Evolutionary conservation across 2,329 filamentous ascomycete species (phyloP).

Genomic region (Arthrobotrys entomopaga): DNA sequence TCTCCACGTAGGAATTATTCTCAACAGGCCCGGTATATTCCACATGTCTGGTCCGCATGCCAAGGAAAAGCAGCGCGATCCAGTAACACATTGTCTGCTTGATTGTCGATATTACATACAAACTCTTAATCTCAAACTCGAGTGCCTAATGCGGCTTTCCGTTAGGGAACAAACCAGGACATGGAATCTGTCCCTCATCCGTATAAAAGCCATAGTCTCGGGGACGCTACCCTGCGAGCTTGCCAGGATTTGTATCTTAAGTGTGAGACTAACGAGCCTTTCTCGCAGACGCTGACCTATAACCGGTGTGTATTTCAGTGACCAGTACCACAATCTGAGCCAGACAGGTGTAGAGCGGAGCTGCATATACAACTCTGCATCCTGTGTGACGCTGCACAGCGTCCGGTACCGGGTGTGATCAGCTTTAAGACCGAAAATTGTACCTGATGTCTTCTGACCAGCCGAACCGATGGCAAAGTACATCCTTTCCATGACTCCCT

Average conservation of each 20-base stretch:
- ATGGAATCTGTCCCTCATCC: too few species aligned
- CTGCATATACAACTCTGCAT: constrained; percentile 16
- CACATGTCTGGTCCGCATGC: constrained; percentile 12
- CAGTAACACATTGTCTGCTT: constrained; percentile 6
- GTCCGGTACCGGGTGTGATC: constrained; percentile 11
- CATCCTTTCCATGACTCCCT: constrained; percentile 12
- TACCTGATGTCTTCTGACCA: constrained; percentile 1
- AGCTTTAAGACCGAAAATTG: constrained; percentile 15
- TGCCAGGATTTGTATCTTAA: constrained; percentile 6
- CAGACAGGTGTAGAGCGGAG: constrained; percentile 12
- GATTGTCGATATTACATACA: constrained; percentile 8
- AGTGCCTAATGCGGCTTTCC: too few species aligned
- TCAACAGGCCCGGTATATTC: constrained; percentile 12
- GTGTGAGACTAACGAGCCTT: constrained; percentile 6
- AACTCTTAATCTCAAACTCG: too few species aligned
- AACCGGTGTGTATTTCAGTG: constrained; percentile 14
- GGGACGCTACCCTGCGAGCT: too few species aligned
- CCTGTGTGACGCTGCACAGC: constrained; percentile 10
- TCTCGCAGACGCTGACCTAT: constrained; percentile 11
- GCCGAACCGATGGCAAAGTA: constrained; percentile 5
- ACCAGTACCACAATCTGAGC: constrained; percentile 12
- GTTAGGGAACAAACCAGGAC: too few species aligned
- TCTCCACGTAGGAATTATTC: constrained; percentile 6
- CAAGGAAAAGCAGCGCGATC: constrained; percentile 14
- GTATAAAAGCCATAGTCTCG: too few species aligned